Percentiles rank a stretch among this genome's conserved stretches.
Conservation (phyloP, 148 eudicot genomes). For the Bassia scoparia region DNA sequence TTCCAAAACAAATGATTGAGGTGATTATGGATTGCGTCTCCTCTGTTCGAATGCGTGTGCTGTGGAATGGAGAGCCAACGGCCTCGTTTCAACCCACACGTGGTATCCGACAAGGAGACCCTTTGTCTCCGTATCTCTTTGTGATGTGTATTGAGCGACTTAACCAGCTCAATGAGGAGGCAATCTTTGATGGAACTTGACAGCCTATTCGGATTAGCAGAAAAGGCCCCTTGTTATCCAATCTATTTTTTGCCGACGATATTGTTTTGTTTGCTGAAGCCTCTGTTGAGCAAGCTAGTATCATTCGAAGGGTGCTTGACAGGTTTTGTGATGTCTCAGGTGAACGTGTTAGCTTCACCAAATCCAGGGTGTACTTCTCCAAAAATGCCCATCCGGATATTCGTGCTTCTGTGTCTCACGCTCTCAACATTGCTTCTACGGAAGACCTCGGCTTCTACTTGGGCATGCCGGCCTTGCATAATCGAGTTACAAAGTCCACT, state of each 20-base stretch:
- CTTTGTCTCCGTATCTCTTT: slow-evolving; percentile 11
- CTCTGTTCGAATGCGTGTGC: background rate
- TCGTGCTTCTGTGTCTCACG: background rate
- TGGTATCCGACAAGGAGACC: slow-evolving; percentile 15
- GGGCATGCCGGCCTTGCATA: background rate
- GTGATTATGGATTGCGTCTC: background rate
- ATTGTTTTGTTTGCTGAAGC: background rate
- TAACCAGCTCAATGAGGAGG: background rate
- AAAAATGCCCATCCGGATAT: background rate
- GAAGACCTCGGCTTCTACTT: background rate
- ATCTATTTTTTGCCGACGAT: slow-evolving; percentile 10
- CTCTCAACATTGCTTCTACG: background rate
- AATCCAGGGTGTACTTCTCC: background rate
- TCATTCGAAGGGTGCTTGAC: background rate
- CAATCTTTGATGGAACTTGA: background rate
- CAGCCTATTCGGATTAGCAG: background rate
- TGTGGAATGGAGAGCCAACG: slow-evolving; percentile 14
- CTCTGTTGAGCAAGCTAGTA: background rate
- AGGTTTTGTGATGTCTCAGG: background rate
- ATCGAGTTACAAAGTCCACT: background rate
- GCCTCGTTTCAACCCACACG: background rate
- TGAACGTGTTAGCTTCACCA: background rate
- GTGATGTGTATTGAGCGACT: slow-evolving; percentile 12
- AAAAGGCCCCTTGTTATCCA: background rate
- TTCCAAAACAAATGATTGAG: background rate